Conservation (phyloP, 2,329 filamentous ascomycete species). For the Scedosporium boydii region DNA sequence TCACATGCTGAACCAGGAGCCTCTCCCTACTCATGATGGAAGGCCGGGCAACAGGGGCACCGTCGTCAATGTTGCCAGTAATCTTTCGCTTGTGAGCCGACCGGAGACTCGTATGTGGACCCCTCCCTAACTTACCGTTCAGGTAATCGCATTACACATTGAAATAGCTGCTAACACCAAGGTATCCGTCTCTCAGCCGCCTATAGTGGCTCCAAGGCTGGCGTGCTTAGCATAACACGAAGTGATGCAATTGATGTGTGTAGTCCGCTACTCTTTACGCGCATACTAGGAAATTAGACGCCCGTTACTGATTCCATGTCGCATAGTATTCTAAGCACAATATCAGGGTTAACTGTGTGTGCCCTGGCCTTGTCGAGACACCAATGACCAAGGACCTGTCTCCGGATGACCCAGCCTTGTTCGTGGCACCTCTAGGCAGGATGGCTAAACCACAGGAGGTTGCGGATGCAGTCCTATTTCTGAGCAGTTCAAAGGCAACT, state of each 20-base stretch:
- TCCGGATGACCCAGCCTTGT: conserved; percentile 20
- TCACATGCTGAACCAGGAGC: conserved; percentile 33
- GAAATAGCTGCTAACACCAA: not conserved
- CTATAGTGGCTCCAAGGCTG: conserved; percentile 36
- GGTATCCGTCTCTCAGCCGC: conserved; percentile 19
- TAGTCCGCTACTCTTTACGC: conserved; percentile 1
- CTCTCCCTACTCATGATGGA: conserved; percentile 30
- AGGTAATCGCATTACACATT: not conserved
- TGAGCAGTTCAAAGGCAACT: conserved; percentile 32
- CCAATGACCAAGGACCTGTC: conserved; percentile 31
- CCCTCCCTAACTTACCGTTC: not conserved
- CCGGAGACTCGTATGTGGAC: conserved; percentile 26
- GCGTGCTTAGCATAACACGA: conserved; percentile 33
- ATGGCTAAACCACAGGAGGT: conserved; percentile 34
- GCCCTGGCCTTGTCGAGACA: conserved; percentile 35
- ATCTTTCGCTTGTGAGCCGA: conserved; percentile 30
- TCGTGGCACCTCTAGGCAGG: conserved; percentile 25
- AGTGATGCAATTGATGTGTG: conserved; percentile 36
- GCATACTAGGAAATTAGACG: too few relatives aligned
- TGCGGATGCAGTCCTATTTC: conserved; percentile 34
- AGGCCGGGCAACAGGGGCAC: conserved; percentile 28
- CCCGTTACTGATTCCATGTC: not conserved
- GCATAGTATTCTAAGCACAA: conserved; percentile 30
- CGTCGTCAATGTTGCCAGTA: conserved; percentile 35
- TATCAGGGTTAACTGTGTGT: conserved; percentile 36